Evolutionary conservation across 208 protist species (phyloP).

Genomic region (Crithidia bombi): DNA sequence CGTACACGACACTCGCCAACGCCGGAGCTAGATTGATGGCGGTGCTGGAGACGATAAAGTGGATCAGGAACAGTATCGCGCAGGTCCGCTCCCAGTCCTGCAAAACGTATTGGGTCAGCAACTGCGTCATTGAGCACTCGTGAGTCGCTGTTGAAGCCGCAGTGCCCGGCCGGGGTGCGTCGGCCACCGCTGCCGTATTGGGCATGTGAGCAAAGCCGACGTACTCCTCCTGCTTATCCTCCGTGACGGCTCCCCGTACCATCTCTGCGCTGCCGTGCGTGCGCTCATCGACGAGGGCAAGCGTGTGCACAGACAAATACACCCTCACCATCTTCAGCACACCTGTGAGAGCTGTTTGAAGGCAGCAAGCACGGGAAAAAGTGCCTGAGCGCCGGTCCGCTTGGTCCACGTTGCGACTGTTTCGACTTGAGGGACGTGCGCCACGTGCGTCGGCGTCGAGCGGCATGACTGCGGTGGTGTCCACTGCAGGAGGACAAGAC

Average conservation of each 20-base stretch:
- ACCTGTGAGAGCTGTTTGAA: not conserved
- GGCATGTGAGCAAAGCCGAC: not conserved
- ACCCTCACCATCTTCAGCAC: slow-evolving; percentile 1
- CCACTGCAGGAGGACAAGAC: slow-evolving; percentile 2
- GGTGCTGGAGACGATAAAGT: slow-evolving; percentile 49
- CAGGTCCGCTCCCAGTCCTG: slow-evolving; percentile 38
- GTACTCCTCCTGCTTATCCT: not conserved
- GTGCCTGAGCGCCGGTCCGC: not conserved
- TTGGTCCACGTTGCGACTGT: not conserved
- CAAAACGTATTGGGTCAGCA: slow-evolving; percentile 27
- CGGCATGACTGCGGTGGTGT: slow-evolving; percentile 8
- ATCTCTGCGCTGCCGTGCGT: not conserved
- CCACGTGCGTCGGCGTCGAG: not conserved
- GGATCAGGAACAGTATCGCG: slow-evolving; percentile 40
- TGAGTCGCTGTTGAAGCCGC: not conserved
- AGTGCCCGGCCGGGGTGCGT: not conserved
- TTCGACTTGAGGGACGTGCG: no score
- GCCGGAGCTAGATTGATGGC: slow-evolving; percentile 46
- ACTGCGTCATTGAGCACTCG: not conserved
- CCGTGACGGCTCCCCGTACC: not conserved
- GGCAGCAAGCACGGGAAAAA: not conserved
- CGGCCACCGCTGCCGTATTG: not conserved
- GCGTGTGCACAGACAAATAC: slow-evolving; percentile 6
- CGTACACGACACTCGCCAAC: slow-evolving; percentile 35
- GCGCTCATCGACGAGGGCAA: not conserved